These are phyloP conservation scores for Glonium stellatum DNA, from an alignment of 495 filamentous ascomycete species.

Conservation along the genomic window DNA sequence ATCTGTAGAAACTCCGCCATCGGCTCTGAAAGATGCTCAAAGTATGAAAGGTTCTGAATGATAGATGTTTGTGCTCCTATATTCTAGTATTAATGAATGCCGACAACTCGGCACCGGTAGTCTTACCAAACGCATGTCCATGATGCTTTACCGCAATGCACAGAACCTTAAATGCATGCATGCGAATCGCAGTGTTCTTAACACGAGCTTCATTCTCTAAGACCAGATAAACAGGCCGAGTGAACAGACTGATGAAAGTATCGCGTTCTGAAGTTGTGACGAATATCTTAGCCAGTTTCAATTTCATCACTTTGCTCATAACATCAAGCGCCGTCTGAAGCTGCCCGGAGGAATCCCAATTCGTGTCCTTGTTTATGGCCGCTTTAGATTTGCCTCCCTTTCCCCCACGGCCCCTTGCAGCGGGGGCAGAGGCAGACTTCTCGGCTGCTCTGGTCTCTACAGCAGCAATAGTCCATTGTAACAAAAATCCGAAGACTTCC, in stretches of 20 bases:
- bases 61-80: constrained; percentile 94
- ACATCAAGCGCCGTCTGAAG: constrained; percentile 80
- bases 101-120: not conserved
- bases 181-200: constrained; percentile 82
- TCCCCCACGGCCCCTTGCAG: constrained; percentile 59
- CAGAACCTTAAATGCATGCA: constrained; percentile 95
- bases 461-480: constrained; percentile 90
- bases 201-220: constrained; percentile 90
- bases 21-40: constrained; percentile 93
- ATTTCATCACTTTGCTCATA: constrained; percentile 92
- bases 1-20: constrained; percentile 99
- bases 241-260: constrained; percentile 88
- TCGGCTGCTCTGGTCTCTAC: constrained; percentile 91
- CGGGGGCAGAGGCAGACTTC: constrained; percentile 63
- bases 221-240: constrained; percentile 86
- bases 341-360: constrained; percentile 83
- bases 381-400: constrained; percentile 71
- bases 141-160: constrained; percentile 98
- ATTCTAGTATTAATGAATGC: constrained; percentile 17
- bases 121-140: constrained; percentile 86
- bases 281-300: constrained; percentile 88
- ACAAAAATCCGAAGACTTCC: constrained; percentile 88
- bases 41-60: constrained; percentile 94
- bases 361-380: constrained; percentile 54
- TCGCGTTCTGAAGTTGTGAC: constrained; percentile 94